Evolutionary conservation across 495 filamentous ascomycete species (phyloP).

Genomic region (Podospora bellae-mahoneyi): DNA sequence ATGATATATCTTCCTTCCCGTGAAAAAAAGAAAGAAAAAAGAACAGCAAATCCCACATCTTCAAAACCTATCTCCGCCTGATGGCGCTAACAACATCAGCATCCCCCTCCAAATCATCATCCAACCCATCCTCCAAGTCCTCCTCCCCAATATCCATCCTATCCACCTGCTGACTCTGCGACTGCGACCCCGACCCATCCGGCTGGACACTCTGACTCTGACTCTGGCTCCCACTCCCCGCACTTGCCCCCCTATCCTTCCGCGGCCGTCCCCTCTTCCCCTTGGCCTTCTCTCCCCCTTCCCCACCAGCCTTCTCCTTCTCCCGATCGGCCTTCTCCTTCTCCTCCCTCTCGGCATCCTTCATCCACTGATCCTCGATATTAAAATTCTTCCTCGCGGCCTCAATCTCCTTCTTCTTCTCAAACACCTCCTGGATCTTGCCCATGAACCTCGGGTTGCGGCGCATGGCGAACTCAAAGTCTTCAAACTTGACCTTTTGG

Average conservation of each 20-base stretch:
- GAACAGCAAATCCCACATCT: neutral
- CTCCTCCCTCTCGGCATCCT: conserved; percentile 42
- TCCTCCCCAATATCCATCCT: conserved; percentile 21
- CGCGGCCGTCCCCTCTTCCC: conserved; percentile 4
- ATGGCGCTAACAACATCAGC: conserved; percentile 26
- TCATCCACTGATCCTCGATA: conserved; percentile 43
- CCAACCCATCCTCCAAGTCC: conserved; percentile 37
- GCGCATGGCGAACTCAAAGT: conserved; percentile 90
- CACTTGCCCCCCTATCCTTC: conserved; percentile 10
- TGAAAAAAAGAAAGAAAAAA: neutral
- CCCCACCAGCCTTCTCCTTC: conserved; percentile 11
- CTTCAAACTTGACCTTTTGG: conserved; percentile 95
- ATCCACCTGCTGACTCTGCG: neutral
- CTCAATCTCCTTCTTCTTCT: conserved; percentile 75
- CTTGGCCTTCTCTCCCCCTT: neutral
- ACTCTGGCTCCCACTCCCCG: conserved; percentile 1
- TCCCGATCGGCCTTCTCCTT: conserved; percentile 33
- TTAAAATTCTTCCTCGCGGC: conserved; percentile 66
- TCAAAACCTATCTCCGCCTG: conserved; percentile 19
- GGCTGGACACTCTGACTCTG: conserved; percentile 2
- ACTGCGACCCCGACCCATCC: neutral
- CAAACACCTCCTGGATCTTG: conserved; percentile 80
- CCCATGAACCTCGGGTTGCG: conserved; percentile 81
- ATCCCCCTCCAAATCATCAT: conserved; percentile 35
- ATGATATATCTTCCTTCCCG: neutral